Base-by-base conservation (phyloP, 257 asterid genomes). In the Penstemon eatonii region DNA sequence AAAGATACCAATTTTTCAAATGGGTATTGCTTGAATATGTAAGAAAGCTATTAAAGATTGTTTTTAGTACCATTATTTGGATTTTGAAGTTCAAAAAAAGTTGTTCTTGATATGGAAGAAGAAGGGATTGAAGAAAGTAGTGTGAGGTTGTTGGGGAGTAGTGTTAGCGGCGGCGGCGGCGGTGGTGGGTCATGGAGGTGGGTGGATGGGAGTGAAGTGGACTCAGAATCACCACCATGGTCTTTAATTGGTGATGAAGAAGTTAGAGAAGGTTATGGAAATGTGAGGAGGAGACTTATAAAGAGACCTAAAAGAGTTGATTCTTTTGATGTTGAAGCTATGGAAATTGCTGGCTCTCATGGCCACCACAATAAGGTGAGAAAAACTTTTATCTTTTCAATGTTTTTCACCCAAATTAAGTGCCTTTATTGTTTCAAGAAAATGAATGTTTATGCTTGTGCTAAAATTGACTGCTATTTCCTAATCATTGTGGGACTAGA, bases 161-260 rank as follows among this genome's bases (percentile, higher is more conserved):
- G 69, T 13, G 56, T 56, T 59, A 66, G 78, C 7, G 75, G 84
- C 66, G 80, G 82, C 18, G 18, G 18, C 18, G 75, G 76, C 42
- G 82, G 84, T 1, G 83, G 79, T 66, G 92, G 80, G 71, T 78
- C 90, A 12, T 75, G 73, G 37, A 78, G 95, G 80, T 93, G 99
- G 99, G 99, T 94, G 57, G 96, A 94, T 79, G 99, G 99, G n/a
- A 90, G 92, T 76, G 99, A 90, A 53, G 94, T 87, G 80, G 91
- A 84, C 63, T 82, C 94, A 0, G 96, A 91, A 56, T 67, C 90
- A 4, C 81, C 89, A 7, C 77, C 87, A 8, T 83, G 85, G 89
- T 73, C 85, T 19, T 70, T 76, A 68, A 72, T 9, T 1, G 86
- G 64, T 1, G 88, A 77, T 13, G 87, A 76, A 12, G 87, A 67